Base-by-base conservation (phyloP, 2,329 filamentous ascomycete species). In the Epichloe hybrida region DNA sequence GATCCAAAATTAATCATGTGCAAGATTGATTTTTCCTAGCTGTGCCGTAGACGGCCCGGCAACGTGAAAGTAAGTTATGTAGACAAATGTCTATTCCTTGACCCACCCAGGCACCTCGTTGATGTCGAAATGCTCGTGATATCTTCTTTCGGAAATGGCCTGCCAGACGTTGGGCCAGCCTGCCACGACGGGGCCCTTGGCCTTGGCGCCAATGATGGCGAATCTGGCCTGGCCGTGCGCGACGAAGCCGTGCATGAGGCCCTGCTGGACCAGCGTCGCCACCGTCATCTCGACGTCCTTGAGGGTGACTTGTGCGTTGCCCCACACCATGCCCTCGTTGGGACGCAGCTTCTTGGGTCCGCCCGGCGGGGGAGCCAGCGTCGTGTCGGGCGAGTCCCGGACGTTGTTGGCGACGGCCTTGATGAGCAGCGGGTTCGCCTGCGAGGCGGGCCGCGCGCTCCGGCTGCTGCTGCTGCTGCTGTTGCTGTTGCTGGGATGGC, bases 161-260 rank as follows among this genome's bases (percentile, higher is more conserved):
- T 80, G 73, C 75, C 83, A 88, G 1, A 87, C 80, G 42, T 70
- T 72, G 1, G 90, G 89, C 71, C 91, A 96, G 0, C 86, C 87
- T 1, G 84, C 84, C 36, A 72, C 72, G 20, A 87, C 66, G 0
- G 83, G 76, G 23, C 79, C 78, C 56, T 76, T 78, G 53, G 76
- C 75, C 71, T 83, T 84, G 23, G 86, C 81, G 2, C 90, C 89
- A 49, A 85, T 80, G 42, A 96, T 86, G 12, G 88, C 89, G 61
- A 96, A 89, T 47, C 86, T 82, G 42, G 77, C 77, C 61, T 83
- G 81, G 27, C 77, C 77, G 60, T 94, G 88, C 15, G 86, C 86
- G 31, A 96, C 77, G 61, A 90, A 96, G 2, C 90, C 91, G 57
- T 84, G 81, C 62, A 96, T 73, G 23, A 95, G 71, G 0, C 86